Evolutionary conservation across 805 yeast species (phyloP), one percentile per base, ranked within the genome.

Genomic region (Jamesozyma rosinii): DNA sequence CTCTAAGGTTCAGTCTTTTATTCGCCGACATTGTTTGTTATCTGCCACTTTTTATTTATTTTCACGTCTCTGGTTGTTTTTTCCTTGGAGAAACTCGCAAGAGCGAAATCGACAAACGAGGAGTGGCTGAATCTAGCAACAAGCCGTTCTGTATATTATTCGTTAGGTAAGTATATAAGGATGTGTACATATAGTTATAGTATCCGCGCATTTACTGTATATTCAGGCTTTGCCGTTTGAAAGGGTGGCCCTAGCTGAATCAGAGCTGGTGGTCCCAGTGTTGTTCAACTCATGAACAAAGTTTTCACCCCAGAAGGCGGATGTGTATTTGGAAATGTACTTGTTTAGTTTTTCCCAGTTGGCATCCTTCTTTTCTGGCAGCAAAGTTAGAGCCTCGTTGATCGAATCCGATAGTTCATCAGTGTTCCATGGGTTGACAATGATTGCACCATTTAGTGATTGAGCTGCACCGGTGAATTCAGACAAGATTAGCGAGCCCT

Each of bases 381-480:
- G 83, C 61, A 90, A 68, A 0, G 95, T 87, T 55, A 92, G 71
- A 15, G 95, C 81, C 59, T 88, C 96, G 57, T 81, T 73, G 43
- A 90, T 82, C 3, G 97, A 83, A 35, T 77, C 84, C 17, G 94
- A 79, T 59, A 90, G 65, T 53, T 92, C 98, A 52, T 92, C 98
- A 19, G 89, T 90, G 61, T 90, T 92, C 99, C 99, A 92, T 3
- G 99, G 99, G 58, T 92, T 92, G 18, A 92, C 95, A 46, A 92
- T 78, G 13, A 90, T 62, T 1, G 95, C 88, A 20, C 99, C 99
- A 58, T 92, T 90, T 49, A 92, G 70, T 1, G 95, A 83, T 66
- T 92, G 99, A 1, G 98, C 97, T n/a, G 98, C 98, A 39, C 99
- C 99, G 0, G 98, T 92, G 67, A 92, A 92, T 66, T 92, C 99